These are phyloP conservation scores for Colletotrichum lupini DNA, from an alignment of 2,329 filamentous ascomycete genomes.

Conservation along the genomic window DNA sequence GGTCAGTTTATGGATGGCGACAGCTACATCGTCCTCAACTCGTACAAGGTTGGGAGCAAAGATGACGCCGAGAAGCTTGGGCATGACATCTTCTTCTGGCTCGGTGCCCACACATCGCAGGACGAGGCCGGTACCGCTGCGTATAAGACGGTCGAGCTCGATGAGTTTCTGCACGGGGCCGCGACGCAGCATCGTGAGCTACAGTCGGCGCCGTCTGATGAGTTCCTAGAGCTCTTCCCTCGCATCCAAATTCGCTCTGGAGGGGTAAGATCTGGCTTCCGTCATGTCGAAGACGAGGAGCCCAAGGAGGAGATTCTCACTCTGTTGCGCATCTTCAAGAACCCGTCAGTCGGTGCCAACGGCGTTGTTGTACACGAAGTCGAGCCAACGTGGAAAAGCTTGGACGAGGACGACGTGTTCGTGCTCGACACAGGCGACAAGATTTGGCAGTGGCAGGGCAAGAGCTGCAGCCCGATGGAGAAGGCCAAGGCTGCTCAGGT, in stretches of 20 bases:
- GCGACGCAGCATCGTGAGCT: conserved; percentile 75
- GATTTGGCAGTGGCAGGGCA: conserved; percentile 78
- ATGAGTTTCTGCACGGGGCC: conserved; percentile 71
- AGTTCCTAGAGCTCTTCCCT: conserved; percentile 71
- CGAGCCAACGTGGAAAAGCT: conserved; percentile 67
- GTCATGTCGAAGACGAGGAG: conserved; percentile 65
- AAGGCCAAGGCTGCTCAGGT: conserved; percentile 76
- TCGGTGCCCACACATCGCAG: conserved; percentile 72
- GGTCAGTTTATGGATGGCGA: conserved; percentile 76
- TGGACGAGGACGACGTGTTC: conserved; percentile 75
- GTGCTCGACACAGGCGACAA: conserved; percentile 71
- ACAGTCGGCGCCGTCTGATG: conserved; percentile 67
- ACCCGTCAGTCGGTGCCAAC: conserved; percentile 57
- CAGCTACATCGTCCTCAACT: conserved; percentile 74
- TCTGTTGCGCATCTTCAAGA: conserved; percentile 73
- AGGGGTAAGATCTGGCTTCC: conserved; percentile 71
- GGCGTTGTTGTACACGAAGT: conserved; percentile 73
- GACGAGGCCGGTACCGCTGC: conserved; percentile 77
- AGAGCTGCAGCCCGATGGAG: conserved; percentile 74
- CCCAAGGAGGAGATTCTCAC: conserved; percentile 55
- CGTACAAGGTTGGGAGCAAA: conserved; percentile 62
- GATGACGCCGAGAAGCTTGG: conserved; percentile 57
- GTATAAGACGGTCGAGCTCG: conserved; percentile 78
- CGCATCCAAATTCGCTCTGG: conserved; percentile 69
- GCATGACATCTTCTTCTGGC: conserved; percentile 79